A percentile compares a stretch with the other conserved stretches of the same genome.
These are phyloP conservation scores for Hymenochaete sp. DNA, from an alignment of 1,284 basidiomycete species.

Conservation along the genomic window DNA sequence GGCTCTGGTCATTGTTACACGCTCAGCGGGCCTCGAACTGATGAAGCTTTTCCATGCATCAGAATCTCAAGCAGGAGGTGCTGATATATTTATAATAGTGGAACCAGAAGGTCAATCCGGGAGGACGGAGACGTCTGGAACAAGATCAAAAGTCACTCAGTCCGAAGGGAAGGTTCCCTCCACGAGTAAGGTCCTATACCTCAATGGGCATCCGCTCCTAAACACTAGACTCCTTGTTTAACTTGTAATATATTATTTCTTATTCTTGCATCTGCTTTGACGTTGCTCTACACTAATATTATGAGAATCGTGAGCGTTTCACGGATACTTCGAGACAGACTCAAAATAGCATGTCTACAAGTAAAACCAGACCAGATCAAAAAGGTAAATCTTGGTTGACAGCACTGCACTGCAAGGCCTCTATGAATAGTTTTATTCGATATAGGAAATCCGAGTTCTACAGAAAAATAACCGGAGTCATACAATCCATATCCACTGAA, in stretches of 20 bases:
- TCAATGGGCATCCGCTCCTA: constrained; percentile 67
- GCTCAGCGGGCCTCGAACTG: constrained; percentile 42
- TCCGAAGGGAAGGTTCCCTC: constrained; percentile 10
- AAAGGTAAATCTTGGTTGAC: constrained; percentile 16
- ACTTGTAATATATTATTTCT: constrained; percentile 17
- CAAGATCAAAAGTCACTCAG: constrained; percentile 22
- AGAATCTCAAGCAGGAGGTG: constrained; percentile 33
- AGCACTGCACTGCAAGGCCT: too few relatives aligned
- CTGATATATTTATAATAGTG: constrained; percentile 45
- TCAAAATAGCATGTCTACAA: too few relatives aligned
- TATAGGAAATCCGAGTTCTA: too few relatives aligned
- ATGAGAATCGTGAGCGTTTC: too few relatives aligned
- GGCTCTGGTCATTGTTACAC: constrained; percentile 52
- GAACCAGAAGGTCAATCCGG: constrained; percentile 32
- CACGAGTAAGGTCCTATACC: constrained; percentile 37
- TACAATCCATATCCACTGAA: too few relatives aligned
- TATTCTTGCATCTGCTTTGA: too few relatives aligned
- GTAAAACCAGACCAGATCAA: too few relatives aligned
- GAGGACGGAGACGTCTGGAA: constrained; percentile 20
- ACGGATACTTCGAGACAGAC: too few relatives aligned
- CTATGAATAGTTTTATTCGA: too few relatives aligned
- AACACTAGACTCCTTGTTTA: constrained; percentile 66
- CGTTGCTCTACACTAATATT: too few relatives aligned
- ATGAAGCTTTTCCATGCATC: constrained; percentile 45
- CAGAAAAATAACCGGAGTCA: too few relatives aligned